Evolutionary conservation across 768 basidiomycete species (phyloP).

Genomic region (Amanita phalloides): DNA sequence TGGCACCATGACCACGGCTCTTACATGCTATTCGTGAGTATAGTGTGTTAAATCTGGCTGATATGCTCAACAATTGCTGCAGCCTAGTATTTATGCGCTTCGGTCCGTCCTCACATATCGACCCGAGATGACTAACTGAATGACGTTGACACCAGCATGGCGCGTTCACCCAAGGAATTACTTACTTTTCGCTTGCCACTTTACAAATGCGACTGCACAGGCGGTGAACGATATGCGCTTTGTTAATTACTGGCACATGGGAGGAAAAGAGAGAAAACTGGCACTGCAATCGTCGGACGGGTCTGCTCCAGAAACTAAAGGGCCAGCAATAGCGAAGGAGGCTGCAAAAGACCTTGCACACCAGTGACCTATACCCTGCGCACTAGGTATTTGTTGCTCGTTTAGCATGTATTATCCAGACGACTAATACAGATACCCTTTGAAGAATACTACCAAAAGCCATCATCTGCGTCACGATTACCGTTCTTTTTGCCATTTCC

Average conservation of each 20-base stretch:
- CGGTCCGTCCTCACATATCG: conserved; percentile 30
- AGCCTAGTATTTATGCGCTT: conserved; percentile 92
- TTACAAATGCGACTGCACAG: conserved; percentile 86
- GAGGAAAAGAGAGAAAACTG: conserved; percentile 71
- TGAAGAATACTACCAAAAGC: conserved; percentile 51
- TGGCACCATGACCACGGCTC: conserved; percentile 90
- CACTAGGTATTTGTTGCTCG: conserved; percentile 8
- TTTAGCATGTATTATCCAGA: conserved; percentile 14
- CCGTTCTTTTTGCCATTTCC: conserved; percentile 61
- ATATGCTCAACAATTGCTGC: conserved; percentile 6
- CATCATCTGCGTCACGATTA: conserved; percentile 62
- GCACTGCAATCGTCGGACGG: conserved; percentile 20
- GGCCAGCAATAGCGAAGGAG: conserved; percentile 32
- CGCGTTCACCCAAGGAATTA: conserved; percentile 93
- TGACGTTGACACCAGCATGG: conserved; percentile 53
- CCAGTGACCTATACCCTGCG: conserved; percentile 11
- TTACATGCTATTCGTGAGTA: conserved; percentile 87
- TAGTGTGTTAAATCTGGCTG: conserved; percentile 3
- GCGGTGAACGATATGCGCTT: conserved; percentile 76
- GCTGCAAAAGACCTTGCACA: conserved; percentile 27
- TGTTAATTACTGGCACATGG: conserved; percentile 82
- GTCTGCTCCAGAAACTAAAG: conserved; percentile 27
- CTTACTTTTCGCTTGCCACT: conserved; percentile 88
- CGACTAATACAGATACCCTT: conserved; percentile 15
- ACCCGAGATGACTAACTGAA: not conserved